Evolutionary conservation across 495 filamentous ascomycete species (phyloP), one percentile per base, ranked within the genome.

Genomic region (Penicillium atrosanguineum): DNA sequence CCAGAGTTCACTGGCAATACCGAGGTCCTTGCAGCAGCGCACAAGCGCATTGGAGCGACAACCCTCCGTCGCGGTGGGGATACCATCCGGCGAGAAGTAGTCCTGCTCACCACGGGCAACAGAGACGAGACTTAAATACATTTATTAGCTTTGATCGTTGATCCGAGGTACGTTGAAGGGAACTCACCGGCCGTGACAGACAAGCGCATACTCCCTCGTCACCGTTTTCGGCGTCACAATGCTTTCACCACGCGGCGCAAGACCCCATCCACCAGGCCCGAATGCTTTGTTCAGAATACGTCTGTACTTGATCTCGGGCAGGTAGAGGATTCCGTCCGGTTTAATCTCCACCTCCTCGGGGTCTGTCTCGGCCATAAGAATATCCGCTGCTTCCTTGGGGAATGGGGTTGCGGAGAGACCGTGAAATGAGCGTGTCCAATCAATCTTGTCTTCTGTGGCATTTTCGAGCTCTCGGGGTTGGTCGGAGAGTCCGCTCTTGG

Each of bases 241-340:
- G 53, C 91, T 87, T 77, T 96, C 91, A 14, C 93, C 89, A 19
- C 94, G 73, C 16, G 94, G 94, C 39, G 89, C 94, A 36, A 98
- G 70, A 2, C 94, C 95, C 94, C 94, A 98, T 2, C 87, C 94
- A 3, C 95, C 95, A 2, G 94, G 94, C 0, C 94, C 94, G 72
- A 98, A 98, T 0, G 94, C 91, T 37, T 74, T 66, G 64, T 97
- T 97, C 58, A 98, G 72, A 52, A 97, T 96, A 37, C 94, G 79
- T 20, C 94, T 79, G 71, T 98, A 98, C 71, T 98, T 98, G 76
- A 98, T 98, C 81, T 98, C 94, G 14, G 94, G 94, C 49, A 98
- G 79, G 67, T 97, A 98, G 44, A 97, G 76, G 60, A 98, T 95
- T 26, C 94, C 94, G 72, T 98, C 94, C 23, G 89, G 87, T 76